These are phyloP conservation scores for Myrica gale DNA, from an alignment of 306 rosid species.

Conservation along the genomic window DNA sequence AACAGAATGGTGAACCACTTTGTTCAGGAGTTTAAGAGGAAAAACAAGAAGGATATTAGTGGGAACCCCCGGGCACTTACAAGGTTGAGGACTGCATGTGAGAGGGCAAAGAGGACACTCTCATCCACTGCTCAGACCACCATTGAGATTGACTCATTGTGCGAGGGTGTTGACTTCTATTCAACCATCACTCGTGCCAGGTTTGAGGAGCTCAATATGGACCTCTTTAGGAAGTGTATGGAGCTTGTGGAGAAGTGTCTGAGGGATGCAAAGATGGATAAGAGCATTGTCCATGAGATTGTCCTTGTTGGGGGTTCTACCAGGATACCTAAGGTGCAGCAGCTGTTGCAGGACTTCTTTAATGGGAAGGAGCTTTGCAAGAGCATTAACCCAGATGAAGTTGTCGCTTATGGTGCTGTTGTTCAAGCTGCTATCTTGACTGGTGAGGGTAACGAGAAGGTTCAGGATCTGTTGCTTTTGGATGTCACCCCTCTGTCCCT, in stretches of 20 bases:
- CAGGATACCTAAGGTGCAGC: constrained; percentile 77
- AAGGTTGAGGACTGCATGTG: constrained; percentile 69
- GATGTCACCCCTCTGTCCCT: constrained; percentile 68
- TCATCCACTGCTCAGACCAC: constrained; percentile 76
- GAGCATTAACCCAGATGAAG: constrained; percentile 75
- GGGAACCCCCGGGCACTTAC: constrained; percentile 73
- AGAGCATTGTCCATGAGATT: constrained; percentile 63
- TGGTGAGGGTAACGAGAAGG: constrained; percentile 76
- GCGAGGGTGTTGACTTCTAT: constrained; percentile 69
- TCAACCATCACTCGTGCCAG: constrained; percentile 68
- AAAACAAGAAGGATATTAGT: constrained; percentile 63
- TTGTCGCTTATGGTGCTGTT: constrained; percentile 77
- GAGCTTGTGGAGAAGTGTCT: constrained; percentile 79
- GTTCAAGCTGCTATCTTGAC: constrained; percentile 76
- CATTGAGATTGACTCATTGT: constrained; percentile 71
- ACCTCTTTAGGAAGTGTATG: constrained; percentile 69
- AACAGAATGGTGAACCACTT: constrained; percentile 76
- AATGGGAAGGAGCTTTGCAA: constrained; percentile 74
- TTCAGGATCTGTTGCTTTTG: constrained; percentile 65
- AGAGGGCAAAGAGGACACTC: constrained; percentile 79
- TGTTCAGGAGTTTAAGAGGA: constrained; percentile 78
- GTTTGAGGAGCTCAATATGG: constrained; percentile 82
- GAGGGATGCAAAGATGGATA: constrained; percentile 78
- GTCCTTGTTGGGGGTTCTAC: constrained; percentile 87
- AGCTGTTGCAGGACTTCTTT: constrained; percentile 71